phyloP scores from a whole-genome alignment of 495 filamentous ascomycete genomes.

The Annulohypoxylon bovei region DNA sequence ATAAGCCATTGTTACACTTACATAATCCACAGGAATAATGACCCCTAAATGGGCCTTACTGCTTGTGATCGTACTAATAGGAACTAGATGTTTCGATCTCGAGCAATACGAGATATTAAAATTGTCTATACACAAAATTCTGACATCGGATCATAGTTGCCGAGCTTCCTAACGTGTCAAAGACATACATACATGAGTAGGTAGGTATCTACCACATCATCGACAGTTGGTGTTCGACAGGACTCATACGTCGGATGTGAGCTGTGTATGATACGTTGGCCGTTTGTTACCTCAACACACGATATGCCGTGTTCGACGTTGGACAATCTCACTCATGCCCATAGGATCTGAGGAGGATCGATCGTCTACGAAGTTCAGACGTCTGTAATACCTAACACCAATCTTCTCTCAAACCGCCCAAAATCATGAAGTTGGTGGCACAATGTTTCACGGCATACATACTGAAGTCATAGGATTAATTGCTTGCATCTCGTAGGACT shows the following conservation, averaged over 20 bases:
- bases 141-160: not conserved
- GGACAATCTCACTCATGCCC: not conserved
- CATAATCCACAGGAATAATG: not conserved
- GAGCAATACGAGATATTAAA: not conserved
- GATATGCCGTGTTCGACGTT: not conserved
- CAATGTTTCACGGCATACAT: not conserved
- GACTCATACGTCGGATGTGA: not conserved
- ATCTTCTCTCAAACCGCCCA: not conserved
- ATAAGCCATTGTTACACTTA: not conserved
- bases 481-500: not conserved
- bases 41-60: not conserved
- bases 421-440: slow-evolving; percentile 2
- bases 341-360: not conserved
- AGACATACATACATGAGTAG: too few relatives aligned
- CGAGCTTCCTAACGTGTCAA: not conserved
- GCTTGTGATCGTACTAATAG: not conserved
- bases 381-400: not conserved
- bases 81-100: not conserved
- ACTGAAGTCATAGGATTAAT: not conserved
- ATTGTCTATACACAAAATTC: not conserved
- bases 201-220: not conserved
- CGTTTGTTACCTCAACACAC: not conserved
- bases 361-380: not conserved
- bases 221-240: not conserved
- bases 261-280: slow-evolving; percentile 1